Evolutionary conservation across 257 asterid genomes (phyloP), one percentile per base, ranked within the genome.

Genomic region (Vinca minor): DNA sequence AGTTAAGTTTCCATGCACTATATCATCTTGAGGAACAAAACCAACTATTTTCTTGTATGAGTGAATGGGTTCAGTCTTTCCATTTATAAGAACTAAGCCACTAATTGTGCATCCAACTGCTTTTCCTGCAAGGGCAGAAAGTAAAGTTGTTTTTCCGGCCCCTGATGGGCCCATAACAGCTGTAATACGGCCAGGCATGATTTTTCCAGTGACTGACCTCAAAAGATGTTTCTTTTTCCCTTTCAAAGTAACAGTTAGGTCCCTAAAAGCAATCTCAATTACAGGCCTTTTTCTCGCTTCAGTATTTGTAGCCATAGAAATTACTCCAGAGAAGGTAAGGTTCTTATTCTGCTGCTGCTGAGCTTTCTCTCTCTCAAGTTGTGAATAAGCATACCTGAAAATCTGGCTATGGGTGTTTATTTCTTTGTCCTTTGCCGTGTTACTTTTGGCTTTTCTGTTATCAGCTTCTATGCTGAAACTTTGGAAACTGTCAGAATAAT

Each of bases 101-200:
- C 76, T 74, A 62, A 80, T 81, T 20, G 77, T 81, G 82, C 98
- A 92, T 44, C 96, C 96, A 55, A 84, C 83, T 12, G 86, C 80
- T 82, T 89, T 89, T 50, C 98, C 96, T 42, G 98, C 96, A 66
- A 92, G 65, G 23, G 98, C 98, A 53, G 96, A 89, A 48, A 92
- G 88, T n/a, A 92, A 73, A 70, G 98, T 92, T 42, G 98, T 92
- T 77, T 92, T 92, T 34, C 98, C 98, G 34, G 98, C 96, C 46
- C 98, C 98, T 0, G 98, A 92, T 15, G 96, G 98, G 23, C 98
- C 98, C 98, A 92, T 92, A 23, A 89, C 93, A 76, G 98, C 98
- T 42, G 98, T 87, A 35, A 92, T 87, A 21, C 89, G 86, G 69
- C 95, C 91, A 32, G 96, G 91, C 73, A 57, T 74, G 63, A 92